Percentiles rank a stretch among this genome's conserved stretches.
Evolutionary conservation across 371 early-diverging fungal genomes (phyloP).

Genomic region (Mucor indicus): DNA sequence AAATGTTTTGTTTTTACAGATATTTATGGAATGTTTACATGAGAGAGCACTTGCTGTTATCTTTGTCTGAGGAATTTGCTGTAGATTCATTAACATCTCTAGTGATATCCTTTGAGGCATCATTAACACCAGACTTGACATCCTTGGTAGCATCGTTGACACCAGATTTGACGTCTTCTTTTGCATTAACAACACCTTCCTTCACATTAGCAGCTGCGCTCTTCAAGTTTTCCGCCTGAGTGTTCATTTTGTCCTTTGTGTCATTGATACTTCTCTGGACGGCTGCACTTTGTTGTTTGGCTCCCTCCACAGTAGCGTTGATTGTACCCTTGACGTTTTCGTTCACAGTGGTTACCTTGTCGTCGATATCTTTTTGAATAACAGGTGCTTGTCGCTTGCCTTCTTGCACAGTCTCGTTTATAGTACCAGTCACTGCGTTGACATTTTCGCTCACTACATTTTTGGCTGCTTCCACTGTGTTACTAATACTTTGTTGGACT

Average conservation of each 20-base stretch:
- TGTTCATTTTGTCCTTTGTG: background rate
- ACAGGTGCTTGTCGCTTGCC: constrained; percentile 7
- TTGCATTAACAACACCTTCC: background rate
- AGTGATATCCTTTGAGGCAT: background rate
- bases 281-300: background rate
- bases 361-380: constrained; percentile 5
- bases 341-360: background rate
- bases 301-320: background rate
- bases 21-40: too few species aligned
- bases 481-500: background rate
- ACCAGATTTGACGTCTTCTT: background rate
- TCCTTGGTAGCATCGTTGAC: background rate
- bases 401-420: constrained; percentile 1
- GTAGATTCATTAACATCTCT: too few species aligned
- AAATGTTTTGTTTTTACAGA: too few species aligned
- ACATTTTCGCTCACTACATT: background rate
- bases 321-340: background rate
- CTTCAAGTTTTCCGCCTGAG: background rate
- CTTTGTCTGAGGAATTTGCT: too few species aligned
- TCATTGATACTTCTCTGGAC: background rate
- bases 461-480: background rate
- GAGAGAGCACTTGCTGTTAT: too few species aligned
- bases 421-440: background rate
- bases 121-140: constrained; percentile 2
- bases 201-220: background rate